Conservation (phyloP, 2,329 filamentous ascomycete genomes). For the Lasiodiplodia sp. region DNA sequence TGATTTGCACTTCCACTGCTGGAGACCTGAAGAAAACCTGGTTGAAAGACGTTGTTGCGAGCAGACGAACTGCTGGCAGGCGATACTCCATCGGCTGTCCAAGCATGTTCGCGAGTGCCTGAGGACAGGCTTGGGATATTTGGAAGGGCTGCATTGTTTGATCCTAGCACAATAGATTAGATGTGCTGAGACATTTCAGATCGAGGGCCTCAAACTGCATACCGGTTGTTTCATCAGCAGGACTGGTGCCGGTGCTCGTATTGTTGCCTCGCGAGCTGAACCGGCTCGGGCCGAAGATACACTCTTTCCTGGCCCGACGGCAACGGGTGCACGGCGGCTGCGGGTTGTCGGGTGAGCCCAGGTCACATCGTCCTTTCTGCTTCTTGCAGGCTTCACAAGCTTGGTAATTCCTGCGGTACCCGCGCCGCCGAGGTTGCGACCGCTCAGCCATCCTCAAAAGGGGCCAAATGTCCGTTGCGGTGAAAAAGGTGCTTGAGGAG, state of each 20-base stretch:
- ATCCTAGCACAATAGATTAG: background rate
- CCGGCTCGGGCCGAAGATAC: conserved; percentile 28
- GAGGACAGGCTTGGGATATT: background rate
- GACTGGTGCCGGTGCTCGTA: conserved; percentile 13
- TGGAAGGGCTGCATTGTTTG: background rate
- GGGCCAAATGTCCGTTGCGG: conserved; percentile 2
- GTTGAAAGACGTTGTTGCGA: background rate
- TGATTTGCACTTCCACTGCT: background rate
- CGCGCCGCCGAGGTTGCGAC: conserved; percentile 8
- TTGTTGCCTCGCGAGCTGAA: conserved; percentile 12
- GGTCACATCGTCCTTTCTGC: conserved; percentile 28
- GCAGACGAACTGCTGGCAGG: background rate
- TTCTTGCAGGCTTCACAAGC: conserved; percentile 29
- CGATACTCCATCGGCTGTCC: background rate
- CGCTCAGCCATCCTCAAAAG: conserved; percentile 20
- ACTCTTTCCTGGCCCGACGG: conserved; percentile 23
- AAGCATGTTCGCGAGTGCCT: background rate
- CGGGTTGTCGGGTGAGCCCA: conserved; percentile 22
- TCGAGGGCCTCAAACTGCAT: background rate
- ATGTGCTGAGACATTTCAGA: background rate
- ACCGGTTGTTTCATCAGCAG: conserved; percentile 2
- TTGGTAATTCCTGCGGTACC: conserved; percentile 27
- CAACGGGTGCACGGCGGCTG: conserved; percentile 27
- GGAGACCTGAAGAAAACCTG: background rate
- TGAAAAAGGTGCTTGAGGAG: background rate